Evolutionary conservation across 805 yeast species (phyloP), one percentile per base, ranked within the genome.

Genomic region (Kurtzmaniella cleridarum): DNA sequence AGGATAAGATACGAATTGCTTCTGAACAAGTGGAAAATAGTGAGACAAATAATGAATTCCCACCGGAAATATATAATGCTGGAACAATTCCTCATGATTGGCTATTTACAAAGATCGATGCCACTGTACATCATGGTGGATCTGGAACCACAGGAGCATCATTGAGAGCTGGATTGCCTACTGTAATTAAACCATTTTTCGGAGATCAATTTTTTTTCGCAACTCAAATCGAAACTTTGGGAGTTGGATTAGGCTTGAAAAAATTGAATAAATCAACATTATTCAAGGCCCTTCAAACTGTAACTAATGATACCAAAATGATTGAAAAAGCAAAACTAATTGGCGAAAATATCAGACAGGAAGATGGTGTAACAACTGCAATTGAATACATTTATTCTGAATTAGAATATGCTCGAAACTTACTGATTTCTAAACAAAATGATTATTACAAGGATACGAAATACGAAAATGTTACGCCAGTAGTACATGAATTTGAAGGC

Each of bases 61-160:
- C 96, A 1, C 63, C 67, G 0, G 79, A 79, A 48, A 74, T 91
- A 2, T 85, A 64, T 54, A 79, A 78, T 46, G 66, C 86, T 5
- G 93, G 93, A 2, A 55, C 81, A 8, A 69, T 86, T 11, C 96
- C 96, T 0, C 98, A 91, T 56, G 96, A 89, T 55, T 91, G 98
- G 98, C 64, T 91, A 28, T 91, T 91, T 60, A 84, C 91, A 0
- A 79, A 77, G 44, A 68, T 91, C 32, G 96, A 91, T 61, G 96
- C 91, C 0, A 95, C 95, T 0, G 96, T 91, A 3, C 98, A 91
- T 56, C 98, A 91, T 57, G 98, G 98, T 30, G 98, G 98, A 0
- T 83, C 95, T 0, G 98, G 98, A 1, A 87, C 97, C 0, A 91
- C 97, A 0, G 98, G 98, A 6, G 96, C 96, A 0, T 75, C 95